Evolutionary conservation across 2,329 filamentous ascomycete species (phyloP).

Genomic region (Rutstroemia sp.): DNA sequence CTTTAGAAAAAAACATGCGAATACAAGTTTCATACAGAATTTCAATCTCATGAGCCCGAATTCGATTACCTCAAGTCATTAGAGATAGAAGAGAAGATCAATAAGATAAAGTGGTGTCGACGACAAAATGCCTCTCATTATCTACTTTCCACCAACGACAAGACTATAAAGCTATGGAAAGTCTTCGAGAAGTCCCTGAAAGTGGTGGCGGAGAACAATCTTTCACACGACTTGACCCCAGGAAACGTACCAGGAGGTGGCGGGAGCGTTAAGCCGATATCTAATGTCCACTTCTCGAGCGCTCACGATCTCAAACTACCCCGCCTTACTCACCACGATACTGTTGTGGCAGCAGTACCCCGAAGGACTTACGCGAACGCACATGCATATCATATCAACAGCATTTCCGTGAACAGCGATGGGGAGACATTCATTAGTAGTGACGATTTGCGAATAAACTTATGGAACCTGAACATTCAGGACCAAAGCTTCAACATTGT

Average conservation of each 20-base stretch:
- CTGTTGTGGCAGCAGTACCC: conserved; percentile 92
- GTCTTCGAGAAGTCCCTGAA: conserved; percentile 99
- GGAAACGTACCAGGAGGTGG: conserved; percentile 62
- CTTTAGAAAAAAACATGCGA: conserved; percentile 97
- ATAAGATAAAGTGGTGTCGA: conserved; percentile 99
- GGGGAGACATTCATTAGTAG: conserved; percentile 99
- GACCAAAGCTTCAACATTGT: conserved; percentile 99
- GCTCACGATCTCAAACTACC: conserved; percentile 84
- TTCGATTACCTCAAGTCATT: conserved; percentile 99
- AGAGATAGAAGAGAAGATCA: conserved; percentile 99
- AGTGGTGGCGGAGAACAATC: conserved; percentile 97
- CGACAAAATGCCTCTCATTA: conserved; percentile 98
- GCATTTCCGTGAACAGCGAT: conserved; percentile 99
- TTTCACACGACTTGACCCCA: conserved; percentile 89
- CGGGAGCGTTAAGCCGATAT: conserved; percentile 66
- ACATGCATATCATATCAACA: conserved; percentile 99
- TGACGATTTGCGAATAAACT: conserved; percentile 93
- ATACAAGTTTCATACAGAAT: conserved; percentile 99
- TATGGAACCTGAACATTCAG: conserved; percentile 99
- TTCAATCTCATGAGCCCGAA: conserved; percentile 98
- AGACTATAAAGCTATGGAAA: conserved; percentile 99
- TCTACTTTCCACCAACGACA: conserved; percentile 96
- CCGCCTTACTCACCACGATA: conserved; percentile 95
- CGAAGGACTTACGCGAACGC: conserved; percentile 96
- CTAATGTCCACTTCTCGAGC: conserved; percentile 68